Percentiles rank a stretch among this genome's conserved stretches.
Evolutionary conservation across 352 stramenopile species (phyloP).

Genomic region (Globisporangium polare): DNA sequence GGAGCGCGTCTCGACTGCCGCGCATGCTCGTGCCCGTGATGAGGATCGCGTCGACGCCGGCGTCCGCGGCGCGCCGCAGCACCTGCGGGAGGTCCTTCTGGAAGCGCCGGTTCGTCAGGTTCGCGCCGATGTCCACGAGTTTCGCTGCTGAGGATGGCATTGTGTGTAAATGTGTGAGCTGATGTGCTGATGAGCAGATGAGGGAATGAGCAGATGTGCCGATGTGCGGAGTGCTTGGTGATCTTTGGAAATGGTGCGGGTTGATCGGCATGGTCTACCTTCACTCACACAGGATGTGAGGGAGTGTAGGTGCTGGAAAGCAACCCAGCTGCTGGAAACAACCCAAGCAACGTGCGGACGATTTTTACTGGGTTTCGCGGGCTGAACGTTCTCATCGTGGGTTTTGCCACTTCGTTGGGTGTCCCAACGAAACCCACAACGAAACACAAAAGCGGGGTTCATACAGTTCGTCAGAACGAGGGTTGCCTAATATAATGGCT

Average conservation of each 20-base stretch:
- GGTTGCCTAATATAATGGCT: too few species aligned
- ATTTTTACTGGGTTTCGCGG: too few species aligned
- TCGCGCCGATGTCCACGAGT: conserved; percentile 69
- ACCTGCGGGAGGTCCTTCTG: conserved; percentile 86
- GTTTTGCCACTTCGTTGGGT: too few species aligned
- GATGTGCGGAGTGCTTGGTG: not conserved
- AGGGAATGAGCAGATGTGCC: too few species aligned
- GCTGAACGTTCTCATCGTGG: too few species aligned
- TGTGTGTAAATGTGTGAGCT: not conserved
- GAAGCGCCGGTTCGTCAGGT: conserved; percentile 65
- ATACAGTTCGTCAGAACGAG: too few species aligned
- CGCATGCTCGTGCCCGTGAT: conserved; percentile 75
- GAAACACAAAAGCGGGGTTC: too few species aligned
- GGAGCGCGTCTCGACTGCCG: conserved; percentile 35
- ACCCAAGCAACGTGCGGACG: too few species aligned
- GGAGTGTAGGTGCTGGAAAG: too few species aligned
- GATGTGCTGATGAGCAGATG: too few species aligned
- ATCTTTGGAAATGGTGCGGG: not conserved
- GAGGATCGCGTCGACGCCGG: conserved; percentile 77
- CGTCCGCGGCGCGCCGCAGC: conserved; percentile 70
- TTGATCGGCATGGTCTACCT: not conserved
- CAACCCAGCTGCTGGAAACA: too few species aligned
- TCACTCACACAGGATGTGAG: not conserved
- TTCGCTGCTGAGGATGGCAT: not conserved
- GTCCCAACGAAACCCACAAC: too few species aligned